Base-by-base conservation (phyloP, 768 basidiomycete genomes). In the Pisolithus orientalis region DNA sequence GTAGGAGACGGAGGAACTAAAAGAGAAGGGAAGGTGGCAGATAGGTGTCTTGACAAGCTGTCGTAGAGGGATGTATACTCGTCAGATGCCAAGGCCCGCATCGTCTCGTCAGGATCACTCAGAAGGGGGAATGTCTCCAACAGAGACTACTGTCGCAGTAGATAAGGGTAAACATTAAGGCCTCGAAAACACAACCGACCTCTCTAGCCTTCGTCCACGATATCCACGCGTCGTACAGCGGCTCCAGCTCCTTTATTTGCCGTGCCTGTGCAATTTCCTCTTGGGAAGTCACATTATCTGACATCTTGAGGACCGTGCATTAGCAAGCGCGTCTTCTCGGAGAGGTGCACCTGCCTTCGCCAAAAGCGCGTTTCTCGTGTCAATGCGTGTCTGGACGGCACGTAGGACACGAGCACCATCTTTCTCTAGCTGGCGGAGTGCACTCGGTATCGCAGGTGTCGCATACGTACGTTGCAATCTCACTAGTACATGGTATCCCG, bases 1-100 rank as follows among this genome's bases (percentile, higher is more conserved):
- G 90, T 91, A 3, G 76, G 57, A 0, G 89, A 89, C 0, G 82
- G 71, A 0, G 90, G 92, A 2, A 90, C 75, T 52, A 95, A 80
- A 3, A 93, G 76, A 0, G 76, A 58, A 0, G 92, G 90, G 59
- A 94, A 83, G 0, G 75, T 80, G 1, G 59, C 56, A 6, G 68
- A 58, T 44, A 70, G 61, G 49, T 66, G 57, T 5, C 27, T 46
- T 47, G 59, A 68, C 28, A 65, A 59, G 45, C 59, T 64, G 17
- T 60, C 52, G 2, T 71, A 64, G 44, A 90, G 77, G 4, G 68
- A 50, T 4, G 64, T 62, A 54, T 83, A 77, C 60, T 94, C 92
- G 34, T 87, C 84, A 1, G 67, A 59, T 0, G 91, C 92, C 51
- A 96, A 74, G 7, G 78, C 65, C 5, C 85, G 85, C 78, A 97